Evolutionary conservation across 1,284 basidiomycete genomes (phyloP).

Genomic region (Gymnopus androsaceus): DNA sequence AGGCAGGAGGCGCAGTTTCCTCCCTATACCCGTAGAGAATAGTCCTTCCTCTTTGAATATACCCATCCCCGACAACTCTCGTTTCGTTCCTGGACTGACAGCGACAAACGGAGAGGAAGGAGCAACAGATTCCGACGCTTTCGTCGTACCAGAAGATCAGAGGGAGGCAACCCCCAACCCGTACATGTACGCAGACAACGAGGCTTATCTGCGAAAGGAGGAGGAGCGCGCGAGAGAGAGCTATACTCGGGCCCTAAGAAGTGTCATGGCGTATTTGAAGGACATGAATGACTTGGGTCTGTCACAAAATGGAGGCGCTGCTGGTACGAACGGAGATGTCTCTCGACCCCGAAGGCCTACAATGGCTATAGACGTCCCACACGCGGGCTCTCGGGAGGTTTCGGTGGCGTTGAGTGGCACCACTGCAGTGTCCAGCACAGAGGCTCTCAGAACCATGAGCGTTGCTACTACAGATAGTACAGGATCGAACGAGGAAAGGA

Average conservation of each 20-base stretch:
- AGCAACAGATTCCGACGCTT: conserved; percentile 12
- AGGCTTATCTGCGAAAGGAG: conserved; percentile 59
- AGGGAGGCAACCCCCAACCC: conserved; percentile 46
- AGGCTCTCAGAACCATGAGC: conserved; percentile 65
- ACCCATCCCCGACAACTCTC: conserved; percentile 60
- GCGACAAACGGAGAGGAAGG: conserved; percentile 51
- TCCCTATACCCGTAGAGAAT: conserved; percentile 72
- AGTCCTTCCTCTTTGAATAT: conserved; percentile 41
- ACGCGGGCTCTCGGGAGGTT: conserved; percentile 52
- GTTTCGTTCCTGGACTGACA: conserved; percentile 58
- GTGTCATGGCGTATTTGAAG: conserved; percentile 91
- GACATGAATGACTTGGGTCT: conserved; percentile 90
- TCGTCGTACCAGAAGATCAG: conserved; percentile 22
- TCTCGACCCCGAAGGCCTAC: conserved; percentile 66
- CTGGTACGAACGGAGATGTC: conserved; percentile 58
- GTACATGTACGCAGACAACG: conserved; percentile 37
- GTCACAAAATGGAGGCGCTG: conserved; percentile 52
- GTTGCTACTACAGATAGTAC: conserved; percentile 73
- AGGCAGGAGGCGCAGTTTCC: conserved; percentile 79
- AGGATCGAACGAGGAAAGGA: conserved; percentile 70
- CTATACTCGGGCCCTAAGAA: conserved; percentile 78
- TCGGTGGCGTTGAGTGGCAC: conserved; percentile 46
- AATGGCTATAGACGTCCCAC: conserved; percentile 36
- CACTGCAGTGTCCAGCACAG: conserved; percentile 38
- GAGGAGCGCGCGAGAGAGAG: conserved; percentile 70